Base-by-base conservation (phyloP, 768 basidiomycete genomes). In the Pisolithus sp. region DNA sequence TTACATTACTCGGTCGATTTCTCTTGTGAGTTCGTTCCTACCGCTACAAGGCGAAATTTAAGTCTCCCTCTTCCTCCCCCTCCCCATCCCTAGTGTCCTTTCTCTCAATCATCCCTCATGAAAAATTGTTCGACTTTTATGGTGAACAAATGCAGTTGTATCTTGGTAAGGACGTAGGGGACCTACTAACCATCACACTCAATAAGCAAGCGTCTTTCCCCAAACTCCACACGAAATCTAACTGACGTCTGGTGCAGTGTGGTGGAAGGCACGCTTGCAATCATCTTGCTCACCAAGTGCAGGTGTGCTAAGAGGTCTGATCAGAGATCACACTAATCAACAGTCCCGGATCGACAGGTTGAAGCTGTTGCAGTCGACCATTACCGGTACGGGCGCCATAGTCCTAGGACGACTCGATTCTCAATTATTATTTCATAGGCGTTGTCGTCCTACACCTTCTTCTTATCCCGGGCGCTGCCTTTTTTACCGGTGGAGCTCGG, bases 401-500 rank as follows among this genome's bases (percentile, higher is more conserved):
- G 31, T 28, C 9, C 46, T 12, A 37, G 24, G 17, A 17, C 1
- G 24, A 30, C 24, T 17, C 3, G 24, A 31, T 18, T 1, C 20
- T 46, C n/a, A 41, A 12, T 28, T 30, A 9, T 23, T 31, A 6
- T 18, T 28, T 9, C 26, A 7, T 52, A 81, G 83, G 86, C 17
- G 86, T 89, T 7, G 75, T 87, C 6, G 67, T 89, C n/a, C 72
- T 89, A 9, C 86, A 86, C 62, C 73, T 88, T 1, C 73, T 89
- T 1, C 75, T 89, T 13, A 72, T 89, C 41, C 86, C 86, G 0
- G 86, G 86, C 2, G 72, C 77, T 4, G 73, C 85, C 0, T 89
- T 88, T 62, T 71, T 88, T n/a, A 77, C 77, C 2, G 86, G 86
- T 21, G 86, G 86, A 42, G 81, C 79, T n/a, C 74, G 76, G 20